Evolutionary conservation across 805 yeast species (phyloP).

Genomic region (Lachancea thermotolerans): DNA sequence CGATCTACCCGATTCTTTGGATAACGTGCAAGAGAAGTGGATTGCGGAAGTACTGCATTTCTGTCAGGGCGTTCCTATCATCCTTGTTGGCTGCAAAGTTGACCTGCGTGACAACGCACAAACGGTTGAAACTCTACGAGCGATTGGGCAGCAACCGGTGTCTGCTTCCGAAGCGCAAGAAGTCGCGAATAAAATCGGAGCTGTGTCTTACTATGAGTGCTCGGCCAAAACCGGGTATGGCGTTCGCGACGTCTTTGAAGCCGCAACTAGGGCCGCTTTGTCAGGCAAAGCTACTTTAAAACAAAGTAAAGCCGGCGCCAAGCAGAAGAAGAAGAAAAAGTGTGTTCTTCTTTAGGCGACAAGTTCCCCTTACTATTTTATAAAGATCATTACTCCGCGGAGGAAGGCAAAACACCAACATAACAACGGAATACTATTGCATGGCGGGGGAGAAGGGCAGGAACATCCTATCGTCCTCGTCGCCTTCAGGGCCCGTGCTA

Average conservation of each 20-base stretch:
- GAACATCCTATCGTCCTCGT: too few relatives aligned
- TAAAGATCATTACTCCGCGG: background rate
- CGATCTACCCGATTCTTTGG: conserved; percentile 86
- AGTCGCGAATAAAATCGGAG: conserved; percentile 86
- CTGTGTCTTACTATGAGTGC: conserved; percentile 81
- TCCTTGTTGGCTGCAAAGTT: conserved; percentile 85
- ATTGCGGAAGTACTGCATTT: conserved; percentile 87
- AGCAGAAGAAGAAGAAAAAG: conserved; percentile 57
- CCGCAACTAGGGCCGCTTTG: conserved; percentile 87
- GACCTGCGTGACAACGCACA: conserved; percentile 80
- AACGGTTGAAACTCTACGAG: conserved; percentile 67
- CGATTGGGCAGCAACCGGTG: conserved; percentile 75
- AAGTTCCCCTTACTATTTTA: background rate
- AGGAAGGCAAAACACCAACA: too few relatives aligned
- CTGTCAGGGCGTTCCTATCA: conserved; percentile 91
- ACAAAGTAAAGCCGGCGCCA: conserved; percentile 26
- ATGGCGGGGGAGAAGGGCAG: too few relatives aligned
- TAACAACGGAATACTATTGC: too few relatives aligned
- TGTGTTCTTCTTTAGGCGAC: conserved; percentile 56
- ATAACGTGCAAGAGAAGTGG: conserved; percentile 95
- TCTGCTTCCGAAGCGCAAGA: conserved; percentile 75
- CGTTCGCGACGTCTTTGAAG: conserved; percentile 87
- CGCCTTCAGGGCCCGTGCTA: too few relatives aligned
- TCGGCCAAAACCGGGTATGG: conserved; percentile 88
- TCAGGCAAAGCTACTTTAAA: conserved; percentile 41